Base-by-base conservation (phyloP, 768 basidiomycete species). In the Boletus sp. region DNA sequence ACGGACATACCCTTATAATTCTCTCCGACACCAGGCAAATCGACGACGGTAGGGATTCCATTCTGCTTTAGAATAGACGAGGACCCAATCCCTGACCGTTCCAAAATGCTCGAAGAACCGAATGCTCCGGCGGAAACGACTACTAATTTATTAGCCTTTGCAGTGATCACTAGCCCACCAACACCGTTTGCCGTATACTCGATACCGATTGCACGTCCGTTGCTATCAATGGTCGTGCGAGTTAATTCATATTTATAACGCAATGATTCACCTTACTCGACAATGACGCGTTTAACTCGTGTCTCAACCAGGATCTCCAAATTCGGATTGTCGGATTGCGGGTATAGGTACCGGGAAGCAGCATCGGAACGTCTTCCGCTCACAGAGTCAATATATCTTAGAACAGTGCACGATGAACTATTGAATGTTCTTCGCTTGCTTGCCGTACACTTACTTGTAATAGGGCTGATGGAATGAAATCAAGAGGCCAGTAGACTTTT, bases 401-500 rank as follows among this genome's bases (percentile, higher is more conserved):
- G 17, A n/a, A 15, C 0, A 10, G 4, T 17, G 4, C 37, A 39
- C 15, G 6, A 17, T 39, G 17, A 39, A 14, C 17, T 17, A 5
- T 14, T 39, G 14, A 39, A 63, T 63, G 41, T 45, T 33, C 4
- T 33, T 11, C 11, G 7, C 33, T 5, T 7, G 33, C 11, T 33
- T 33, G 33, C 33, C 3, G 33, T 8, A 33, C 33, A 33, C 65
- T 63, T 40, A 71, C 67, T 54, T 63, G 47, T 57, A 57, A 28
- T 41, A 37, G 7, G 55, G 54, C 69, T 70, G 28, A 29, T 3
- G 14, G 7, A 29, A 28, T 18, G 20, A 11, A 45, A 24, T 10
- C 8, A 15, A 3, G 4, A 30, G 30, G 46, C 20, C 20, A 2
- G 10, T 33, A 12, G 7, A 11, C 0, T 18, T 7, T n/a, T 1